phyloP scores from a whole-genome alignment of 2,329 filamentous ascomycete species.

The Aspergillus fumigatus region DNA sequence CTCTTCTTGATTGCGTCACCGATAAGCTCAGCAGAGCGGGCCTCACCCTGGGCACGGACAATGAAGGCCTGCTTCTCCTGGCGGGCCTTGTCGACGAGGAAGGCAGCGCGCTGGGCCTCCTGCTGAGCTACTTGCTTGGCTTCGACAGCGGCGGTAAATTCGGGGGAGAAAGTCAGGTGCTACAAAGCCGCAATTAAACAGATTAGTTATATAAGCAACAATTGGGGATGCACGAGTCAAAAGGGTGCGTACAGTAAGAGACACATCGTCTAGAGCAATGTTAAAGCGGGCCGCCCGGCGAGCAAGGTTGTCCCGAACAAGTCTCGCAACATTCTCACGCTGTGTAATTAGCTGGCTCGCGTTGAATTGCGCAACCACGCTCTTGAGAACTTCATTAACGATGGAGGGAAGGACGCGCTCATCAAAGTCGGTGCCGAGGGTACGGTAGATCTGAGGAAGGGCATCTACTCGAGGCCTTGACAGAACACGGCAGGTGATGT shows the following conservation, averaged over 20 bases:
- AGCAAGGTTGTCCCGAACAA: slow-evolving; percentile 90
- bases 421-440: slow-evolving; percentile 91
- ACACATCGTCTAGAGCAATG: slow-evolving; percentile 95
- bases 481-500: slow-evolving; percentile 99
- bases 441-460: slow-evolving; percentile 94
- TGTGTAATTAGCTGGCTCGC: slow-evolving; percentile 97
- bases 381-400: slow-evolving; percentile 98
- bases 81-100: slow-evolving; percentile 96
- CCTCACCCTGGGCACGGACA: slow-evolving; percentile 97
- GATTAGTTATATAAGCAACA: slow-evolving; percentile 1
- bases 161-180: slow-evolving; percentile 66
- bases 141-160: slow-evolving; percentile 65
- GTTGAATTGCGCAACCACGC: slow-evolving; percentile 98
- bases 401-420: slow-evolving; percentile 95
- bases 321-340: slow-evolving; percentile 88
- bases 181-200: slow-evolving; percentile 21
- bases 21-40: slow-evolving; percentile 93
- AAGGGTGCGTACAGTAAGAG: slow-evolving; percentile 67
- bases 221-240: background rate
- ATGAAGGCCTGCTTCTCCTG: slow-evolving; percentile 99
- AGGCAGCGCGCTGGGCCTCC: slow-evolving; percentile 94
- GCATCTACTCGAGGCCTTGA: slow-evolving; percentile 83
- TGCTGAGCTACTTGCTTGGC: slow-evolving; percentile 72
- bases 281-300: slow-evolving; percentile 92
- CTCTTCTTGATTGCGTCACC: slow-evolving; percentile 99